Base-by-base conservation (phyloP, 1,139 yeast species). In the Pichia cactophila region DNA sequence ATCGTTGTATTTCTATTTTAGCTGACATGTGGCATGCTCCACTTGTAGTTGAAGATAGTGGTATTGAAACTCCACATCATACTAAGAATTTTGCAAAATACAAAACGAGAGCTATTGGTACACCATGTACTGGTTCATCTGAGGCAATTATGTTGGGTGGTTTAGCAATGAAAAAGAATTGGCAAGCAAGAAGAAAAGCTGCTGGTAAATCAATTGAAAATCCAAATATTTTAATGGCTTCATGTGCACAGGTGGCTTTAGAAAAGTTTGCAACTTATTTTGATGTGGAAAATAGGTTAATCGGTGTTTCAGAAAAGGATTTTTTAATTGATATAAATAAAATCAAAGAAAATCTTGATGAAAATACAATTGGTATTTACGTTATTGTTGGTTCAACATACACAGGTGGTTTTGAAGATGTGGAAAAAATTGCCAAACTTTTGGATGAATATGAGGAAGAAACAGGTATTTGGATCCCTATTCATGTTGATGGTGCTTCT, bases 81-180 rank as follows among this genome's bases (percentile, higher is more conserved):
- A 11, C 11, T 16, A 45, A 52, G 2, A 33, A 31, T 41, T 52
- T 42, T 26, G 41, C 44, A 20, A 33, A 47, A 9, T 49, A 47
- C 38, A 47, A 54, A 26, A 59, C 73, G 45, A 69, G 69, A 33
- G 83, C 92, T 3, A 73, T 87, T 35, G 97, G 97, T 33, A 81
- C 95, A 20, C 94, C 96, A 41, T 86, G 96, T 49, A 89, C 96
- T 2, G 97, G 97, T 6, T 87, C 96, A 3, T 83, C 94, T 0
- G 97, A 89, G 65, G 97, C 97, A 7, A 82, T 89, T 57, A 88
- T 88, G 86, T 77, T 89, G 51, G 97, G 94, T 43, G 97, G 97
- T 4, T 74, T 89, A 52, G 96, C 96, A 7, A 75, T 89, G 85
- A 89, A 89, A 73, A 85, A 88, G 61, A 75, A 77, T 55, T 89